phyloP scores from a whole-genome alignment of 805 yeast genomes.

The Yarrowia sp. region DNA sequence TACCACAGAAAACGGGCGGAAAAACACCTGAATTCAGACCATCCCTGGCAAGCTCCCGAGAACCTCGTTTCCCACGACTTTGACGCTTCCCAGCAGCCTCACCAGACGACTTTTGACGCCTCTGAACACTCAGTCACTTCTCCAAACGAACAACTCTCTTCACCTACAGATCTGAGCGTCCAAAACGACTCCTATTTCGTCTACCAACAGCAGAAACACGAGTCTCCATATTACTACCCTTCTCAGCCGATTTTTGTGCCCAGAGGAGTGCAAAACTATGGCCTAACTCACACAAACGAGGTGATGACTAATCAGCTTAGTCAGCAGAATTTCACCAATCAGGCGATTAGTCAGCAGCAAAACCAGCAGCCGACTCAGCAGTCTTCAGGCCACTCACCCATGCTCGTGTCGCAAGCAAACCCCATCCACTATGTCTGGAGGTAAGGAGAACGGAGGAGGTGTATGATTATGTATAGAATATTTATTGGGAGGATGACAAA shows the following conservation, averaged over 20 bases:
- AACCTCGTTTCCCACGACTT: background rate
- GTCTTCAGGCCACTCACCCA: background rate
- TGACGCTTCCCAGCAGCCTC: background rate
- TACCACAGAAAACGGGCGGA: conserved; percentile 47
- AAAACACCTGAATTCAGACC: conserved; percentile 25
- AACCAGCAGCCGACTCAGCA: background rate
- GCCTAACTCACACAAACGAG: too few species aligned
- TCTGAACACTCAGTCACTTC: background rate
- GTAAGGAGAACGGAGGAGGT: too few species aligned
- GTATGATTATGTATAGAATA: conserved; percentile 4
- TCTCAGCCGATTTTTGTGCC: conserved; percentile 1
- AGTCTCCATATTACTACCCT: conserved; percentile 5
- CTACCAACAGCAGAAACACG: conserved; percentile 10
- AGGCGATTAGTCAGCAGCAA: background rate
- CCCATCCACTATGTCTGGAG: background rate
- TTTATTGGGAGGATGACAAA: background rate
- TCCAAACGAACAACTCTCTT: background rate
- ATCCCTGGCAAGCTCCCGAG: conserved; percentile 18
- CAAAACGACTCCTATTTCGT: conserved; percentile 5
- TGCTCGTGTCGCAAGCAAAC: conserved; percentile 8
- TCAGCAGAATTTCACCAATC: too few species aligned
- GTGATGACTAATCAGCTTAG: too few species aligned
- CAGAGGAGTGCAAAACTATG: background rate
- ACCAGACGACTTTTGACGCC: too few species aligned
- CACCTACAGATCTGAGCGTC: background rate